phyloP scores from a whole-genome alignment of 768 basidiomycete species.

The Boletus subparvulus region DNA sequence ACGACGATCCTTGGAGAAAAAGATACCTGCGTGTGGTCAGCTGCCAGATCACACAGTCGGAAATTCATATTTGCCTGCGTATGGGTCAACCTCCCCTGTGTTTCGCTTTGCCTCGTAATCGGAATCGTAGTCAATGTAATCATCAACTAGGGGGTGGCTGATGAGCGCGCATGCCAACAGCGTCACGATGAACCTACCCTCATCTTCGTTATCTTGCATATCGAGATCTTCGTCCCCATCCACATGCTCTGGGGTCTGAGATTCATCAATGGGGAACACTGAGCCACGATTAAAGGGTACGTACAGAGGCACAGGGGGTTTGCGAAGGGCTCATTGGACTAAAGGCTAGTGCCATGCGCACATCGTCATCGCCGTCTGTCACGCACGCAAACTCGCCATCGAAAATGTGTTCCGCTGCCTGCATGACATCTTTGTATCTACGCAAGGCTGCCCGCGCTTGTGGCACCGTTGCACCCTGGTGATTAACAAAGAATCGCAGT shows the following conservation, averaged over 20 bases:
- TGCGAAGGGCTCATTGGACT: conserved; percentile 31
- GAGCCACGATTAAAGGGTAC: neutral
- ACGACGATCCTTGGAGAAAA: conserved; percentile 91
- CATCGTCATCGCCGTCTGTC: conserved; percentile 50
- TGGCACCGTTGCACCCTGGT: conserved; percentile 75
- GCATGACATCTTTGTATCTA: conserved; percentile 86
- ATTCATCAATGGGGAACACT: neutral
- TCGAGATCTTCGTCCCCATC: conserved; percentile 50
- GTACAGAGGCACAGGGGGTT: conserved; percentile 26
- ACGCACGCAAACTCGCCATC: conserved; percentile 82
- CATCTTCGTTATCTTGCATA: conserved; percentile 51
- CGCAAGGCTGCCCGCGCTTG: conserved; percentile 84
- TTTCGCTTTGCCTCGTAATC: conserved; percentile 58
- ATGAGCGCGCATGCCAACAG: conserved; percentile 8
- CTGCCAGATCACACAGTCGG: neutral
- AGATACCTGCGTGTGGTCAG: conserved; percentile 58
- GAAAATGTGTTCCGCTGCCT: conserved; percentile 84
- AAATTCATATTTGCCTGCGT: conserved; percentile 59
- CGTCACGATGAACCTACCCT: conserved; percentile 34
- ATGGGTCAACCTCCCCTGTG: conserved; percentile 75
- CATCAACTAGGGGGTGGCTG: conserved; percentile 39
- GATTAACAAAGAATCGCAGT: conserved; percentile 1
- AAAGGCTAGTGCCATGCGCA: conserved; percentile 39
- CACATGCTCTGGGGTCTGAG: conserved; percentile 61
- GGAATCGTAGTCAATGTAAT: conserved; percentile 80